Conservation (phyloP, 2,329 filamentous ascomycete species). For the Chalara sp. region DNA sequence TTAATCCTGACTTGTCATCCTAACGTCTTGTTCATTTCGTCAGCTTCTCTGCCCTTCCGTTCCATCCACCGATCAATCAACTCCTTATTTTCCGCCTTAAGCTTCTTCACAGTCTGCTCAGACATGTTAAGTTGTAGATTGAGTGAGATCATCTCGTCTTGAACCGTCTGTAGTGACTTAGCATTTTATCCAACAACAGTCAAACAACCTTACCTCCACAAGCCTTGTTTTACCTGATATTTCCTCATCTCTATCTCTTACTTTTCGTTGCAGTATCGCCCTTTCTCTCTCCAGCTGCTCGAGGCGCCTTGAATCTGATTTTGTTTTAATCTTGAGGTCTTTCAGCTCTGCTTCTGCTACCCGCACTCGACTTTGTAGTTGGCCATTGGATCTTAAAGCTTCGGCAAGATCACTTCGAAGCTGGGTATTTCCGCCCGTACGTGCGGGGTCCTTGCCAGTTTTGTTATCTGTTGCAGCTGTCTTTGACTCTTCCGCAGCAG, state of each 20-base stretch:
- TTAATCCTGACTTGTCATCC: conserved; percentile 9
- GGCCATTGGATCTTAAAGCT: conserved; percentile 66
- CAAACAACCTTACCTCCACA: conserved; percentile 52
- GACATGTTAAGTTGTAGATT: conserved; percentile 84
- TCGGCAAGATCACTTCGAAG: conserved; percentile 66
- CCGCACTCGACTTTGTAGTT: conserved; percentile 58
- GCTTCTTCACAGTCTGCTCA: conserved; percentile 65
- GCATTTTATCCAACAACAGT: conserved; percentile 1
- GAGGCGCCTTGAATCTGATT: conserved; percentile 55
- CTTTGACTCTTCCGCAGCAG: conserved; percentile 20
- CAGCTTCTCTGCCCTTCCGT: conserved; percentile 77
- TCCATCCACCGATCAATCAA: conserved; percentile 89
- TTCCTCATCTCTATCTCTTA: conserved; percentile 82
- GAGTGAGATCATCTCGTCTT: conserved; percentile 86
- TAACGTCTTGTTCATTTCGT: conserved; percentile 67
- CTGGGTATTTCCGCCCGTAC: conserved; percentile 34
- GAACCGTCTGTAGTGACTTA: conserved; percentile 54
- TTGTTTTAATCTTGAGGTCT: conserved; percentile 52
- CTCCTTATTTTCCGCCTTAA: conserved; percentile 80
- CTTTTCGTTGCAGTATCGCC: conserved; percentile 52
- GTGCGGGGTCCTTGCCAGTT: conserved; percentile 20
- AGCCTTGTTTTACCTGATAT: conserved; percentile 76
- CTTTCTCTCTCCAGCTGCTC: conserved; percentile 56
- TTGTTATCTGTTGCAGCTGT: conserved; percentile 23
- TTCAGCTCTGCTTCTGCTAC: conserved; percentile 57